Base-by-base conservation (phyloP, 169 alveolate genomes). In the Cryptosporidium bovis region DNA sequence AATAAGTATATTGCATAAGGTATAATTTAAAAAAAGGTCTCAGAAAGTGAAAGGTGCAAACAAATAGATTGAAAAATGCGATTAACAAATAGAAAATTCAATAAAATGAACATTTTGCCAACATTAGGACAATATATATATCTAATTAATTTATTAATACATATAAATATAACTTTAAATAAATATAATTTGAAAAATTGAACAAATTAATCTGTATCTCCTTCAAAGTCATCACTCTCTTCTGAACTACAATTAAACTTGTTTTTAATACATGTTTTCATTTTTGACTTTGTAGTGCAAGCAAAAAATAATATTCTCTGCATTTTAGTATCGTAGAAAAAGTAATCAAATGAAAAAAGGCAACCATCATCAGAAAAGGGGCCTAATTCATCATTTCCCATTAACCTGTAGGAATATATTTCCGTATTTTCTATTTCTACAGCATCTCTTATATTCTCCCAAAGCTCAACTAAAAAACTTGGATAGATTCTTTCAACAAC, bases 401-500 rank as follows among this genome's bases (percentile, higher is more conserved):
- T 77, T 36, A 77, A 44, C 29, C 87, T 56, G 56, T 77, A 77
- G 4, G 87, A 77, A 44, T 77, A 77, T 31, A 77, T 62, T 40
- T 56, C 69, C 12, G 71, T 62, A 77, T 77, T 56, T 40, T 77
- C 64, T 24, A 77, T 77, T 60, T 77, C 71, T 2, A 77, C 87
- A 5, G 87, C 87, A 60, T 77, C 87, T 56, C 77, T 56, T 16
- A 77, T 77, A 36, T 60, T 77, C 1, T 53, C 66, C 94, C 94
- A 91, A 27, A 91, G 89, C 12, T 91, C 87, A 16, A 69, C 51
- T 12, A 91, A 77, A 51, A 91, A 91, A 36, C 90, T 93, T 1
- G 94, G 94, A 27, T 90, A 77, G 10, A 90, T 83, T 29, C 90
- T 55, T 51, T 91, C 94, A 27, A 91, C 94, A 40, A 83, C 64